Evolutionary conservation across 1,284 basidiomycete species (phyloP).

Genomic region (Malassezia psittaci): DNA sequence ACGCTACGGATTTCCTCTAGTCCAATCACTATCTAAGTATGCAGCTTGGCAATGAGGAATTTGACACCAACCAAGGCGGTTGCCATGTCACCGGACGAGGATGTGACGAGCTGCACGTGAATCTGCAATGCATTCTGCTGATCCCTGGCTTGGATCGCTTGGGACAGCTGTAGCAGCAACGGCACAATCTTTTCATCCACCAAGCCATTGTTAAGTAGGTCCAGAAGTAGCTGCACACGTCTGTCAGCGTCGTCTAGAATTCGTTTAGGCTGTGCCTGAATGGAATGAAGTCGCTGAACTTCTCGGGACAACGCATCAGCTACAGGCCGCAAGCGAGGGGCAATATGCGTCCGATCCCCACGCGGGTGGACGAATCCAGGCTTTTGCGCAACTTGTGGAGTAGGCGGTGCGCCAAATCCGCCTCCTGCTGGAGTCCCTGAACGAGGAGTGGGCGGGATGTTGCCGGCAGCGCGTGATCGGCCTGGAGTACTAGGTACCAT

Average conservation of each 20-base stretch:
- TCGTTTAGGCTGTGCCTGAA: constrained; percentile 61
- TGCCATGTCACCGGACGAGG: constrained; percentile 35
- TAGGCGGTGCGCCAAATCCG: constrained; percentile 40
- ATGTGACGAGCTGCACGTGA: constrained; percentile 40
- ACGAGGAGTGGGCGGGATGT: constrained; percentile 6
- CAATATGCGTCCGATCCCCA: constrained; percentile 83
- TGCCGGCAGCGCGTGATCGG: background rate
- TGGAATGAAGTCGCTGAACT: constrained; percentile 24
- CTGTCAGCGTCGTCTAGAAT: constrained; percentile 80
- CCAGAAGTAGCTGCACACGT: constrained; percentile 74
- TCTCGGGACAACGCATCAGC: constrained; percentile 51
- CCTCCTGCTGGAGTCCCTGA: constrained; percentile 38
- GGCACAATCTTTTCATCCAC: constrained; percentile 49
- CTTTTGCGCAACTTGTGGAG: constrained; percentile 25
- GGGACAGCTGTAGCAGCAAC: constrained; percentile 41
- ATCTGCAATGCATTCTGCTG: constrained; percentile 35
- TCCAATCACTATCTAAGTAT: constrained; percentile 3
- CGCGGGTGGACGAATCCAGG: constrained; percentile 65
- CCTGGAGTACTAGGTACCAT: constrained; percentile 2
- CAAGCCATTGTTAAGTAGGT: constrained; percentile 81
- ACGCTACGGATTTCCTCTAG: too few species aligned
- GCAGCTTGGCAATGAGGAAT: constrained; percentile 31
- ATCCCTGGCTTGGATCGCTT: constrained; percentile 38
- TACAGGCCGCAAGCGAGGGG: constrained; percentile 60
- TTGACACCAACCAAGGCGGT: constrained; percentile 42